Conservation (phyloP, 1,284 basidiomycete genomes). For the Nidula niveotomentosa region DNA sequence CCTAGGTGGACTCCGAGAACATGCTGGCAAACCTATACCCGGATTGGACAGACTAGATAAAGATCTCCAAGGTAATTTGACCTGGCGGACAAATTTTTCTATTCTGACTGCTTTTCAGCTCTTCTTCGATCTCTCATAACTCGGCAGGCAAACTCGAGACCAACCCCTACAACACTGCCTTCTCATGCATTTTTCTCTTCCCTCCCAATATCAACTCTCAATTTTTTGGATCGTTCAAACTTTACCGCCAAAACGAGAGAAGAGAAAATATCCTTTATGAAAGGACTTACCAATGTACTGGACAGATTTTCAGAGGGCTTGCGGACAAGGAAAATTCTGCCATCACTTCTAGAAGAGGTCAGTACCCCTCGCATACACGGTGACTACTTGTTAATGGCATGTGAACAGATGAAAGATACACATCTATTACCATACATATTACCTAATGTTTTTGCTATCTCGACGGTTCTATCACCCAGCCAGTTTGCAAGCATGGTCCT, state of each 20-base stretch:
- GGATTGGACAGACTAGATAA: conserved; percentile 63
- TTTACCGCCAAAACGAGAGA: conserved; percentile 94
- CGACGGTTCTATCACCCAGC: conserved; percentile 70
- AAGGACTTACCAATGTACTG: conserved; percentile 83
- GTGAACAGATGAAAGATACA: conserved; percentile 84
- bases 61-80: conserved; percentile 63
- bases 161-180: conserved; percentile 79
- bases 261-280: conserved; percentile 96
- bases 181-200: conserved; percentile 93
- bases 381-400: too few species aligned
- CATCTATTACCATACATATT: conserved; percentile 93
- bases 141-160: conserved; percentile 70
- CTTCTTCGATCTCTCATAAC: conserved; percentile 81
- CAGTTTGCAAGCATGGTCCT: conserved; percentile 87
- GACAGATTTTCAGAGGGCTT: conserved; percentile 88
- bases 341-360: conserved; percentile 92
- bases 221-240: conserved; percentile 94
- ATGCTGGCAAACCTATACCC: conserved; percentile 67
- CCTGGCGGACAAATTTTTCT: neutral
- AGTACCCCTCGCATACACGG: too few species aligned
- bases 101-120: conserved; percentile 40
- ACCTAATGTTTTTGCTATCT: conserved; percentile 97
- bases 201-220: conserved; percentile 94
- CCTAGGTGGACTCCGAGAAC: conserved; percentile 76
- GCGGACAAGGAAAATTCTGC: conserved; percentile 89